Conservation (phyloP, 306 rosid genomes). For the Ormosia emarginata region DNA sequence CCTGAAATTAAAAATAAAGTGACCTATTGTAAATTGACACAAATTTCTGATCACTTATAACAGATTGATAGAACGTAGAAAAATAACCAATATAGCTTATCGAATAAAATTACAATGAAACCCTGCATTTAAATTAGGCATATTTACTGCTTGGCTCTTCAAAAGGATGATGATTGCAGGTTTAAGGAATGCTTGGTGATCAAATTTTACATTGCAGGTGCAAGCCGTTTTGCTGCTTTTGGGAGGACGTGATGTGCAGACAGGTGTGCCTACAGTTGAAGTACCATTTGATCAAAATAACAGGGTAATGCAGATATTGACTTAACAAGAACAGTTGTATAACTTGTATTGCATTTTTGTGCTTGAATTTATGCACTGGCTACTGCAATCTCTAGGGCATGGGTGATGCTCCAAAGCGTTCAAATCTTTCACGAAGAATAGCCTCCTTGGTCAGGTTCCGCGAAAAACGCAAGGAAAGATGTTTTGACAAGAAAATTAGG, state of each 20-base stretch:
- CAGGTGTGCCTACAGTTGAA: slow-evolving; percentile 56
- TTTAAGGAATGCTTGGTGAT: slow-evolving; percentile 26
- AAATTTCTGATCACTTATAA: neutral
- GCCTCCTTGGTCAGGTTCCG: slow-evolving; percentile 96
- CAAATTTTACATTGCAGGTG: slow-evolving; percentile 52
- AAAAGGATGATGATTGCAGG: slow-evolving; percentile 4
- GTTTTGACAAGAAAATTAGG: slow-evolving; percentile 98
- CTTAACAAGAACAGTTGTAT: slow-evolving; percentile 19
- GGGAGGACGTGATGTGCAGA: slow-evolving; percentile 71
- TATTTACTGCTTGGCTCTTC: neutral
- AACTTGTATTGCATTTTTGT: slow-evolving; percentile 29
- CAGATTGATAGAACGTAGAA: neutral
- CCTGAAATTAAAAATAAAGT: neutral
- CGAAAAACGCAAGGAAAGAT: slow-evolving; percentile 93
- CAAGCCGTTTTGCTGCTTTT: slow-evolving; percentile 90
- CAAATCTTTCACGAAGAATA: slow-evolving; percentile 85
- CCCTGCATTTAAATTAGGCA: neutral
- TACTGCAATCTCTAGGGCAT: slow-evolving; percentile 51
- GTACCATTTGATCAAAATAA: slow-evolving; percentile 51
- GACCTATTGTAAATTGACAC: neutral
- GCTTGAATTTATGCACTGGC: slow-evolving; percentile 27
- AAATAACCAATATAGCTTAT: neutral
- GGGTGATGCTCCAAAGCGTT: slow-evolving; percentile 58
- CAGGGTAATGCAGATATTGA: slow-evolving; percentile 53
- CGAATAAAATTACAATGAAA: neutral